Conservation (phyloP, 345 rosid species). For the Rhodamnia rubescens region DNA sequence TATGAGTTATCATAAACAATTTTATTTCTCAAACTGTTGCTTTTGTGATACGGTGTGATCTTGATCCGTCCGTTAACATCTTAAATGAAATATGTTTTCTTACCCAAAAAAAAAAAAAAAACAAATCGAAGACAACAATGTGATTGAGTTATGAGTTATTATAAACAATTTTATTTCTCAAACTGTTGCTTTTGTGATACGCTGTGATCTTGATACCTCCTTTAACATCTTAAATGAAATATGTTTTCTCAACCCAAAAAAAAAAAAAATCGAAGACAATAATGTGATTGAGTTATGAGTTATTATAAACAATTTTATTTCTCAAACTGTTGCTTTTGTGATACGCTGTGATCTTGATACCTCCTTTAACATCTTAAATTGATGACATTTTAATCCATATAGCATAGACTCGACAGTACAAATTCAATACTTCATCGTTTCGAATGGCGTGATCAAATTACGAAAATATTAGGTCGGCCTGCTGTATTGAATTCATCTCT, state of each 20-base stretch:
- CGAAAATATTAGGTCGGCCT: background rate
- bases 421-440: background rate
- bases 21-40: background rate
- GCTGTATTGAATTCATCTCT: background rate
- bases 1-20: background rate
- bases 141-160: background rate
- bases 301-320: background rate
- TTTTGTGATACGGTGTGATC: rapidly evolving
- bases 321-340: rapidly evolving
- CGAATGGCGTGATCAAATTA: background rate
- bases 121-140: background rate
- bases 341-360: rapidly evolving
- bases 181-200: background rate
- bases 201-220: rapidly evolving
- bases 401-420: background rate
- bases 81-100: background rate
- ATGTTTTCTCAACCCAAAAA: too few relatives aligned
- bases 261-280: background rate
- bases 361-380: background rate
- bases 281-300: background rate
- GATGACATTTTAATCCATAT: rapidly evolving
- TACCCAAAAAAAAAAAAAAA: background rate
- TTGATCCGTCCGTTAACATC: background rate
- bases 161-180: background rate
- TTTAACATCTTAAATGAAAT: background rate